Conservation (phyloP, 1,284 basidiomycete species). For the Tausonia pullulans region DNA sequence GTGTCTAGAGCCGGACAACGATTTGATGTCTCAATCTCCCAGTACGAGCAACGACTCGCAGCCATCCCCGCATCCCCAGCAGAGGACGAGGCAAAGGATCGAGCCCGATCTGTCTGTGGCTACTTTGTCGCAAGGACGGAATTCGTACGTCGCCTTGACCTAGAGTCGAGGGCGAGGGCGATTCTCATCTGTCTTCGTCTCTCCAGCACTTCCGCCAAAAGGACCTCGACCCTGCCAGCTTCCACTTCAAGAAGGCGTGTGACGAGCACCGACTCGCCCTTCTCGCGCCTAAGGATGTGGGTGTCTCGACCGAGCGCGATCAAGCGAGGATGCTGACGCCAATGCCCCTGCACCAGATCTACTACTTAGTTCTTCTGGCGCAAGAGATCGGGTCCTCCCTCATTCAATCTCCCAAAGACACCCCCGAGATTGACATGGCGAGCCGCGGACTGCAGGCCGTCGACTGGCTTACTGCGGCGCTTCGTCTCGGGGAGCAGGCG, state of each 20-base stretch:
- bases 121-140: constrained; percentile 7
- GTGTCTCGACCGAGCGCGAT: neutral
- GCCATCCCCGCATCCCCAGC: neutral
- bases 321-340: neutral
- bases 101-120: neutral
- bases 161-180: neutral
- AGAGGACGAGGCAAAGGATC: neutral
- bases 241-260: constrained; percentile 3
- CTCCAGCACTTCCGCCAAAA: neutral
- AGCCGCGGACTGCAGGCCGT: too few species aligned
- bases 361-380: neutral
- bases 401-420: too few species aligned
- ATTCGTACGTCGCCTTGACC: neutral
- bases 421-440: too few species aligned
- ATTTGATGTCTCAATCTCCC: neutral
- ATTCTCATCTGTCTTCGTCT: neutral
- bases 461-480: too few species aligned
- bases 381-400: neutral
- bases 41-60: constrained; percentile 8
- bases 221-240: constrained; percentile 2
- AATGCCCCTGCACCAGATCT: neutral
- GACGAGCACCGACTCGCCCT: constrained; percentile 1
- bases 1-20: too few species aligned
- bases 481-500: too few species aligned
- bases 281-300: neutral